Conservation (phyloP, 768 basidiomycete species). For the Suillus hirtellus region DNA sequence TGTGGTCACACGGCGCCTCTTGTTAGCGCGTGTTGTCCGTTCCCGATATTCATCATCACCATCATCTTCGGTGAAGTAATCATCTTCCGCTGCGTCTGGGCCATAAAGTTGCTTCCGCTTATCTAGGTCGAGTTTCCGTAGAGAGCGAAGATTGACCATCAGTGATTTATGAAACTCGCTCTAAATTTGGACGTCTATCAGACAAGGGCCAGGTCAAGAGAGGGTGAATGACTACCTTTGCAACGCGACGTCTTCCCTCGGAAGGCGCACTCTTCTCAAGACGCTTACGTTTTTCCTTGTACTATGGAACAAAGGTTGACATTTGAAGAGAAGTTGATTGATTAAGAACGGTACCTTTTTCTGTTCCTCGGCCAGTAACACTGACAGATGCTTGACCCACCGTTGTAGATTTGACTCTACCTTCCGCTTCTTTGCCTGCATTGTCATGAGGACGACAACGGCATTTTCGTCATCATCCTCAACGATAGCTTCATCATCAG, state of each 20-base stretch:
- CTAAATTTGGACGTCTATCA: constrained; percentile 34
- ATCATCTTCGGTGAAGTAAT: constrained; percentile 35
- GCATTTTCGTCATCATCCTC: constrained; percentile 39
- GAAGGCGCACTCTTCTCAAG: constrained; percentile 44
- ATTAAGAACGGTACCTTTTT: constrained; percentile 52
- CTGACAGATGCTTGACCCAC: constrained; percentile 69
- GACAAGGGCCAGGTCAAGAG: constrained; percentile 4
- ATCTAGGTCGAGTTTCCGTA: constrained; percentile 61
- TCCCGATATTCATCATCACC: constrained; percentile 33
- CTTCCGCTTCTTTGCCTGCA: constrained; percentile 37
- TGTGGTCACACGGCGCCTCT: constrained; percentile 31
- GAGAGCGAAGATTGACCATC: constrained; percentile 51
- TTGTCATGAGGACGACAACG: constrained; percentile 29
- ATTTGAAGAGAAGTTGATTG: constrained; percentile 7
- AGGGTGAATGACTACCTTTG: constrained; percentile 48
- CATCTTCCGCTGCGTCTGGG: constrained; percentile 38
- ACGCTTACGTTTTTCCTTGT: constrained; percentile 61
- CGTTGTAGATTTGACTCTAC: constrained; percentile 51
- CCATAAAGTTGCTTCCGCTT: constrained; percentile 47
- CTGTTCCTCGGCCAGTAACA: constrained; percentile 64
- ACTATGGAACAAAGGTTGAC: constrained; percentile 36
- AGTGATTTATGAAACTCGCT: constrained; percentile 71
- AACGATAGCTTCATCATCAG: constrained; percentile 63
- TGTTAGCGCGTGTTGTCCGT: constrained; percentile 30
- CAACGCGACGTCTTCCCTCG: constrained; percentile 50